Percentiles rank a stretch among this genome's conserved stretches.
Conservation (phyloP, 208 protist genomes). For the Angomonas ambiguus region DNA sequence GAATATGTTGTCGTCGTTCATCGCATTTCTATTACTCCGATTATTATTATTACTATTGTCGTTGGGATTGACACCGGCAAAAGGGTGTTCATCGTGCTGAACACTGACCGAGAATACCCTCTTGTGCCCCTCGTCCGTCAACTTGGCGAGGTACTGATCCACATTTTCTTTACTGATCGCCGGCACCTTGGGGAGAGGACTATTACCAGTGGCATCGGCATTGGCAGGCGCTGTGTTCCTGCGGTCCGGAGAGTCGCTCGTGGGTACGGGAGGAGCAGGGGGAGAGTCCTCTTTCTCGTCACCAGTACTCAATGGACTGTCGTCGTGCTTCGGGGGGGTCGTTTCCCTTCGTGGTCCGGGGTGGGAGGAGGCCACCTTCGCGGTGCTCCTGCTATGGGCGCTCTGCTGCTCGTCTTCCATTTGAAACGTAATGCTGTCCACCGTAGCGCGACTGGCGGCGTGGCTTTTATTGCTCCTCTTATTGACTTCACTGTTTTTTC, state of each 20-base stretch:
- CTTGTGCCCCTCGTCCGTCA: background rate
- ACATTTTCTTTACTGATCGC: background rate
- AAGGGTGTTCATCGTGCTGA: slow-evolving; percentile 17
- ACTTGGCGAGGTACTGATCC: background rate
- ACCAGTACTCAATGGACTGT: no score
- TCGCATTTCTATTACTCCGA: background rate
- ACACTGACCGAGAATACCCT: slow-evolving; percentile 10
- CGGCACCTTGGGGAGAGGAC: background rate
- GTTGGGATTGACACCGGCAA: no score
- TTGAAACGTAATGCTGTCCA: no score
- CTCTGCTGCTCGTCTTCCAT: no score
- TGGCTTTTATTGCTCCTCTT: no score
- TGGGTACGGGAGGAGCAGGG: no score
- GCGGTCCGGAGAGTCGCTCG: background rate
- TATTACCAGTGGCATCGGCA: background rate
- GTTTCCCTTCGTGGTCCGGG: no score
- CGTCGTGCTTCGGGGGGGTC: no score
- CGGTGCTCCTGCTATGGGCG: no score
- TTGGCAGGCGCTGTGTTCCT: background rate
- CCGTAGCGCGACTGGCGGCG: no score
- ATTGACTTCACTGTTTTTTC: no score
- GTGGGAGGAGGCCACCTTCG: no score
- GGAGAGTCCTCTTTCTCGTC: background rate
- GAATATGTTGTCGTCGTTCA: slow-evolving; percentile 5
- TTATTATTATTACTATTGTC: background rate